A percentile compares a stretch with the other conserved stretches of the same genome.
phyloP scores from a whole-genome alignment of 148 eudicot species.

The Chenopodium suecicum region DNA sequence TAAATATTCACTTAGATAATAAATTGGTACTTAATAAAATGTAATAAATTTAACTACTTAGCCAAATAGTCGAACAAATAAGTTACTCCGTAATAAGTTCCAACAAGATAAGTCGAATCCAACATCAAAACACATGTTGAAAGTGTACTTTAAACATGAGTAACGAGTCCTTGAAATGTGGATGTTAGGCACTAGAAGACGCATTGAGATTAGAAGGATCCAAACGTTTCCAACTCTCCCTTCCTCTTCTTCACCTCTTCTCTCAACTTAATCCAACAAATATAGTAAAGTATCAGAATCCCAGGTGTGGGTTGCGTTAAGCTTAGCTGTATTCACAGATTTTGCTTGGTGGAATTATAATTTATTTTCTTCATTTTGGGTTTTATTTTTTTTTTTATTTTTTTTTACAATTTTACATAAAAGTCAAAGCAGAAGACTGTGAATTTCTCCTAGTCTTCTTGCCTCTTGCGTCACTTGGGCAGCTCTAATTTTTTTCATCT shows the following conservation, averaged over 20 bases:
- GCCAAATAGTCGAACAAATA: too few relatives aligned
- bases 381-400: background rate
- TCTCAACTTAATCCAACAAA: slow-evolving; percentile 21
- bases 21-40: too few relatives aligned
- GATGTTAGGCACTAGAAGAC: slow-evolving; percentile 2
- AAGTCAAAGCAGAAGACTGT: slow-evolving; percentile 31
- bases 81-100: too few relatives aligned
- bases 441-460: background rate
- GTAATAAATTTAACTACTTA: too few relatives aligned
- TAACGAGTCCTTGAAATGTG: slow-evolving; percentile 12
- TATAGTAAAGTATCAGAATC: slow-evolving; percentile 20
- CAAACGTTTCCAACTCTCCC: slow-evolving; percentile 24
- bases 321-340: slow-evolving; percentile 26
- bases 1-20: too few relatives aligned
- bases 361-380: background rate
- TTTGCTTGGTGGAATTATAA: background rate
- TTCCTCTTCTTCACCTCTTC: background rate
- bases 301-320: slow-evolving; percentile 22
- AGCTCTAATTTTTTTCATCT: background rate
- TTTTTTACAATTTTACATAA: slow-evolving; percentile 20
- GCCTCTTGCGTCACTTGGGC: slow-evolving; percentile 13
- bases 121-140: too few relatives aligned
- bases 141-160: background rate
- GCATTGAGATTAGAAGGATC: slow-evolving; percentile 29
- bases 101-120: too few relatives aligned